Evolutionary conservation across 495 filamentous ascomycete genomes (phyloP).

Genomic region (Talaromyces proteolyticus): DNA sequence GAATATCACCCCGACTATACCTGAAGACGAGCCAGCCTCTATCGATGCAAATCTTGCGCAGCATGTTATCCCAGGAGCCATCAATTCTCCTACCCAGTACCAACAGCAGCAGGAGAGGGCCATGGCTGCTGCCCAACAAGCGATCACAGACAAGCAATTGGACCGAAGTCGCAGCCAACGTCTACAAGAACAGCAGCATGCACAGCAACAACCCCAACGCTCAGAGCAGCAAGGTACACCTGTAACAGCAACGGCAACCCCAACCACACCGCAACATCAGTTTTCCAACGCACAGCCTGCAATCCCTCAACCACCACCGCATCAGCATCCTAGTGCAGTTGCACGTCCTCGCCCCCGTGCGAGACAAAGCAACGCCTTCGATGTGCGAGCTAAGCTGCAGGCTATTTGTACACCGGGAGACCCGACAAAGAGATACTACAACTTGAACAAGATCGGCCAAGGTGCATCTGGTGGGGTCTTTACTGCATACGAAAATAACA

Average conservation of each 20-base stretch:
- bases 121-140: slow-evolving; percentile 67
- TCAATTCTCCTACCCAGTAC: slow-evolving; percentile 50
- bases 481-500: slow-evolving; percentile 79
- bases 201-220: slow-evolving; percentile 23
- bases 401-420: slow-evolving; percentile 86
- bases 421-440: slow-evolving; percentile 78
- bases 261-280: slow-evolving; percentile 50
- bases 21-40: slow-evolving; percentile 53
- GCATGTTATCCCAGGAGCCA: slow-evolving; percentile 24
- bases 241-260: slow-evolving; percentile 18
- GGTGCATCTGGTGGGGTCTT: slow-evolving; percentile 95
- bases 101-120: slow-evolving; percentile 83
- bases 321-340: slow-evolving; percentile 40
- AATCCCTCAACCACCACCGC: slow-evolving; percentile 14
- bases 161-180: slow-evolving; percentile 66
- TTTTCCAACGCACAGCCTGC: slow-evolving; percentile 26
- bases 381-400: slow-evolving; percentile 77
- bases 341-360: slow-evolving; percentile 70
- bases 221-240: slow-evolving; percentile 20
- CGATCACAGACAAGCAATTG: slow-evolving; percentile 47
- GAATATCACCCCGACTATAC: slow-evolving; percentile 24
- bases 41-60: slow-evolving; percentile 24
- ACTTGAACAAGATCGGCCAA: slow-evolving; percentile 92
- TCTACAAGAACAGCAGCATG: slow-evolving; percentile 36
- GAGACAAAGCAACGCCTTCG: slow-evolving; percentile 67